Percentiles rank a stretch among this genome's conserved stretches.
Conservation (phyloP, 805 yeast species). For the Saccharomycopsis vini region DNA sequence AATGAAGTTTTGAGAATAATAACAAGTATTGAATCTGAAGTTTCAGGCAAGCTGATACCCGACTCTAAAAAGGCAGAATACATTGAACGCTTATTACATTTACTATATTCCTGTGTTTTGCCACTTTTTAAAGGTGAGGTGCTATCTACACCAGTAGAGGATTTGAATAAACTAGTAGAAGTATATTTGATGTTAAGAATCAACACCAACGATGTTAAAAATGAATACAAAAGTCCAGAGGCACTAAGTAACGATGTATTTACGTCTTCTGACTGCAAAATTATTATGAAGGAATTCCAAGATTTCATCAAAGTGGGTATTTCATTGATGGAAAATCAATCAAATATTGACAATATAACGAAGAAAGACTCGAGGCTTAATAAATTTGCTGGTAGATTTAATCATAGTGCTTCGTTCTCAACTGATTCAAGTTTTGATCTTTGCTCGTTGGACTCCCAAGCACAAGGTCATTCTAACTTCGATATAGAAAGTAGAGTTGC, state of each 20-base stretch:
- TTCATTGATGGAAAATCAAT: slow-evolving; percentile 18
- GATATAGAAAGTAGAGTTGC: slow-evolving; percentile 24
- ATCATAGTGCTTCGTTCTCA: background rate
- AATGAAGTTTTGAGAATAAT: slow-evolving; percentile 21
- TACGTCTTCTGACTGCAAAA: slow-evolving; percentile 5
- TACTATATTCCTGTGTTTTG: slow-evolving; percentile 25
- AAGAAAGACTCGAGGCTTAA: slow-evolving; percentile 9
- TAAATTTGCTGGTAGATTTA: slow-evolving; percentile 4
- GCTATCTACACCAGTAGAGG: slow-evolving; percentile 30
- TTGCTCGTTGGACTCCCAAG: background rate
- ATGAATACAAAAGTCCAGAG: background rate
- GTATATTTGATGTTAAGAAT: slow-evolving; percentile 26
- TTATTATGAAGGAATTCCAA: slow-evolving; percentile 15
- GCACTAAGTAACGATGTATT: background rate
- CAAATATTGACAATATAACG: slow-evolving; percentile 14
- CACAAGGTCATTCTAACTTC: background rate
- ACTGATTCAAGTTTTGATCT: background rate
- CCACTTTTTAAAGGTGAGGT: slow-evolving; percentile 31
- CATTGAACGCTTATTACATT: slow-evolving; percentile 27
- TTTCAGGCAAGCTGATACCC: slow-evolving; percentile 18
- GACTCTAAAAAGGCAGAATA: slow-evolving; percentile 26
- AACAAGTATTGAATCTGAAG: slow-evolving; percentile 11
- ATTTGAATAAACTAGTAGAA: slow-evolving; percentile 29
- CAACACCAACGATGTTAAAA: slow-evolving; percentile 1
- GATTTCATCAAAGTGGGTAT: slow-evolving; percentile 19